Evolutionary conservation across 1,284 basidiomycete species (phyloP).

Genomic region (Golubevia pallescens): DNA sequence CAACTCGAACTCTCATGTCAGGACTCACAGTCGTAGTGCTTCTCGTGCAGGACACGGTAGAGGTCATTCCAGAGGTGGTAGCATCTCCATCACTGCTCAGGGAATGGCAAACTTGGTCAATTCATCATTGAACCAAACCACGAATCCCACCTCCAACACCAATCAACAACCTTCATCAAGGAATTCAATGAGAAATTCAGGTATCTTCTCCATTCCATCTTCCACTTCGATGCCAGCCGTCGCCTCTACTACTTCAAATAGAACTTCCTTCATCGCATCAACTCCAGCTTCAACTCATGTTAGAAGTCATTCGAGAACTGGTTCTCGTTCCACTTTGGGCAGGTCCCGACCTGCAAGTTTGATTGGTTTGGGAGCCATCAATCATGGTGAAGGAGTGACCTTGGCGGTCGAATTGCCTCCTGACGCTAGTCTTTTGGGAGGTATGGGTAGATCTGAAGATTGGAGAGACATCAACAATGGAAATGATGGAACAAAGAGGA

Average conservation of each 20-base stretch:
- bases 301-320: not conserved
- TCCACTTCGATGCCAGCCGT: slow-evolving; percentile 3
- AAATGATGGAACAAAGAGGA: not conserved
- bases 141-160: not conserved
- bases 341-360: not conserved
- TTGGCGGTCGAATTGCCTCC: not conserved
- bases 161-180: not conserved
- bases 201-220: not conserved
- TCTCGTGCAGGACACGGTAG: slow-evolving; percentile 35
- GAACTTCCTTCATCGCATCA: not conserved
- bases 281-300: not conserved
- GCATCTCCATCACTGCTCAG: slow-evolving; percentile 34
- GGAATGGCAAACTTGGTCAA: not conserved
- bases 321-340: not conserved
- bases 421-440: not conserved
- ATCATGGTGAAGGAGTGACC: not conserved
- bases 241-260: slow-evolving; percentile 5
- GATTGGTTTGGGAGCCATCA: not conserved
- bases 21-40: slow-evolving; percentile 15
- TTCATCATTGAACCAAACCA: not conserved
- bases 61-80: slow-evolving; percentile 37
- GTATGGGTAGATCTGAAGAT: not conserved
- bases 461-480: not conserved
- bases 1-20: not conserved
- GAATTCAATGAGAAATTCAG: not conserved